Evolutionary conservation across 148 eudicot species (phyloP), one percentile per base, ranked within the genome.

Genomic region (Spergularia marina): DNA sequence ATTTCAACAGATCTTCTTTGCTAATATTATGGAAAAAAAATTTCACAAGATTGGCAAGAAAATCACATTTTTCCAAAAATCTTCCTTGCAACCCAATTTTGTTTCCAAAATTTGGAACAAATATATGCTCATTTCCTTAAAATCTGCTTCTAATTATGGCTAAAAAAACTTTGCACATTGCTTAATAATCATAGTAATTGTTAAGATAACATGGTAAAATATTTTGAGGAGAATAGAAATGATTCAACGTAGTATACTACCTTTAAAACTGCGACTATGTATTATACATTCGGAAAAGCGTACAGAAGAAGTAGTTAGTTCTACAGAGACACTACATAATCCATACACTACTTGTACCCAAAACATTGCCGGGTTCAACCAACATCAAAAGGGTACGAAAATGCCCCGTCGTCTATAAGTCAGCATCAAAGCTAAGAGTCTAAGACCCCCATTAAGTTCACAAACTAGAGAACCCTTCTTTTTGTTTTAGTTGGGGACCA

Each of bases 391-490:
- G 44, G 56, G 63, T 60, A 64, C 69, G 53, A 81, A 61, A 72
- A 67, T 56, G 74, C 56, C 47, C 17, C 20, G 64, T 57, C 74
- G 36, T 72, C 80, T 81, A 73, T 72, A 53, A 59, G 83, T 81
- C 74, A 77, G 47, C 40, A 59, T 77, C 77, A 72, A 59, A 60
- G 74, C 69, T 71, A 59, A 60, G 23, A 34, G 25, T 23, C 25
- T 23, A 23, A 23, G 25, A 23, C 10, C 30, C 49, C 76, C 78
- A 40, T 15, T 12, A 78, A 65, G 49, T 36, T n/a, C 12, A 54
- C 47, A 49, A 60, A 71, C 6, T 44, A 40, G 5, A 11, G 49
- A 25, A 36, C 53, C 44, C 23, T 36, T n/a, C 17, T 55, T 74
- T 53, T 68, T 44, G 44, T 41, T 44, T 44, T 40, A 53, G 44